Base-by-base conservation (phyloP, 345 rosid genomes). In the Lepidium sativum region DNA sequence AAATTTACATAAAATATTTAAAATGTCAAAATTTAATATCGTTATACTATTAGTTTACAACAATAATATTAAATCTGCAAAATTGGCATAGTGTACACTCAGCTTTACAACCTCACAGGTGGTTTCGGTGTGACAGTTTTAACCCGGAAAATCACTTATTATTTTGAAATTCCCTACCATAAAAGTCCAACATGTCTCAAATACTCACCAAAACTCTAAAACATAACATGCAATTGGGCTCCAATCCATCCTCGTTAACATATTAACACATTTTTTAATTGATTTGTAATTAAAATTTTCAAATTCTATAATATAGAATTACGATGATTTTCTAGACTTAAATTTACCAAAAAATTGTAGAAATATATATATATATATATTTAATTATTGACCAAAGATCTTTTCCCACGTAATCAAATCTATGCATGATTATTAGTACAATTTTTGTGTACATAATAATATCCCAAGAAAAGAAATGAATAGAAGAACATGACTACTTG, bases 81-180 rank as follows among this genome's bases (percentile, higher is more conserved):
- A 70, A 35, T 70, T 54, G 69, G 50, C 69, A 54, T 54, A 50
- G 37, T 62, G 41, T 18, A 18, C 39, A 29, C 41, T 6, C 31
- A 42, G 52, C 39, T 34, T 18, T 49, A 39, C 51, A 59, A 38
- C 63, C 20, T 44, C 68, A 61, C 62, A 62, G 6, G 50, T 52
- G 4, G 48, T n/a, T 68, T 69, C 54, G 3, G 38, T 3, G 14
- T 53, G 56, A 47, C 60, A 45, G 2, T 53, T 21, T 60, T 50
- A 45, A 42, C 54, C 60, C n/a, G 6, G 21, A 32, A 12, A 61
- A 34, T 14, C 7, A 7, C 5, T 11, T 12, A 2, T 16, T 33
- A 21, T 3, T 13, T n/a, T 20, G 0, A 0, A 12, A 12, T 5
- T 23, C 15, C 21, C 29, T 23, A 17, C 5, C 35, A 25, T 67